Conservation (phyloP, 345 rosid genomes). For the Camelina hispida region DNA sequence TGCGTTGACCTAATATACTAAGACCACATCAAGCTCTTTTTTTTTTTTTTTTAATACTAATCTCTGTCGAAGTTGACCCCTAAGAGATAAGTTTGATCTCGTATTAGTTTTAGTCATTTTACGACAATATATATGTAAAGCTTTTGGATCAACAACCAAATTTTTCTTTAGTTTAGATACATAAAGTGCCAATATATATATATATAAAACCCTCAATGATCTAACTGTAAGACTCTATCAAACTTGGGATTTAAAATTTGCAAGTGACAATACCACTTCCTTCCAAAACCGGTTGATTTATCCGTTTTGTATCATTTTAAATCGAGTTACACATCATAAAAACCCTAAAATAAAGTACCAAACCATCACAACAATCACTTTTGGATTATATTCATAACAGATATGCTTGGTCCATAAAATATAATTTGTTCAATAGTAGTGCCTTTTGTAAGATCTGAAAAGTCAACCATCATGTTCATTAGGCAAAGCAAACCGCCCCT, state of each 20-base stretch:
- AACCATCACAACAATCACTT: not conserved
- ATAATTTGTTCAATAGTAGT: not conserved
- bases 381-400: not conserved
- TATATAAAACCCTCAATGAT: not conserved
- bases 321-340: not conserved
- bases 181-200: not conserved
- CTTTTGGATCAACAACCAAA: not conserved
- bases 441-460: conserved; percentile 24
- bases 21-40: conserved; percentile 10
- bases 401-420: not conserved
- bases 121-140: conserved; percentile 26
- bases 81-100: not conserved
- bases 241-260: not conserved
- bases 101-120: conserved; percentile 15
- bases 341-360: not conserved
- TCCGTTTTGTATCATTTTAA: not conserved
- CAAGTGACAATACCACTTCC: not conserved
- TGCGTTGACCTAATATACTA: conserved; percentile 30
- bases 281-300: not conserved
- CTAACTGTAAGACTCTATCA: not conserved
- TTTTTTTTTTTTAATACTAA: no score
- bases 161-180: not conserved
- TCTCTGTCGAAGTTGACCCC: conserved; percentile 12
- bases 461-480: conserved; percentile 34
- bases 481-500: conserved; percentile 7